These are phyloP conservation scores for Tetraselmis striata DNA, from an alignment of 139 green algal genomes.

Conservation along the genomic window DNA sequence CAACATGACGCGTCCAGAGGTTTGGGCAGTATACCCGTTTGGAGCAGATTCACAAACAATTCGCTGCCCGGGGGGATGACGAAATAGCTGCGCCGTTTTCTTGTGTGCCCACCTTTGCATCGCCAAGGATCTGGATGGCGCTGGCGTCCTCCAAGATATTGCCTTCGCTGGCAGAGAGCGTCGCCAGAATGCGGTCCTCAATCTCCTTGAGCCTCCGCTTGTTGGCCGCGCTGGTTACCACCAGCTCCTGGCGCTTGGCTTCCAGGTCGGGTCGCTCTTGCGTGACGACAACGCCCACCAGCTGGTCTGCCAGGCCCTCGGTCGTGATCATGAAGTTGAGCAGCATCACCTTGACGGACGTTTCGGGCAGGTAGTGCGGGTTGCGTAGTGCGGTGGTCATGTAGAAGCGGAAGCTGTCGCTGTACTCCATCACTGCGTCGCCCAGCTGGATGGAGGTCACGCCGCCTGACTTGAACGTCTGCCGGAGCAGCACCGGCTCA, in stretches of 20 bases:
- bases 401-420: constrained; percentile 37
- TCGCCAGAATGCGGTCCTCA: constrained; percentile 35
- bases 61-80: too few species aligned
- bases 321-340: constrained; percentile 42
- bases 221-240: constrained; percentile 30
- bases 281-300: constrained; percentile 37
- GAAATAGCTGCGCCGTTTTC: too few species aligned
- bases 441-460: constrained; percentile 37
- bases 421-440: constrained; percentile 33
- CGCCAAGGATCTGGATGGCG: constrained; percentile 30
- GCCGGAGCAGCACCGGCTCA: constrained; percentile 34
- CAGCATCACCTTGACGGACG: constrained; percentile 24
- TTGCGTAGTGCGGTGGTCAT: constrained; percentile 35
- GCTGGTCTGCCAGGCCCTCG: constrained; percentile 31
- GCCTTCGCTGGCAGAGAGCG: constrained; percentile 27
- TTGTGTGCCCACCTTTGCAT: constrained; percentile 36
- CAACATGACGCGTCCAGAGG: too few species aligned
- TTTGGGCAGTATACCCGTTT: too few species aligned
- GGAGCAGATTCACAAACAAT: too few species aligned
- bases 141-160: constrained; percentile 40
- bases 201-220: constrained; percentile 39
- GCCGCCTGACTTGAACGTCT: constrained; percentile 34
- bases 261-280: constrained; percentile 39
- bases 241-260: constrained; percentile 28
- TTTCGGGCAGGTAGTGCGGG: constrained; percentile 45